Base-by-base conservation (phyloP, 1,139 yeast genomes). In the Kodamaea sp. region DNA sequence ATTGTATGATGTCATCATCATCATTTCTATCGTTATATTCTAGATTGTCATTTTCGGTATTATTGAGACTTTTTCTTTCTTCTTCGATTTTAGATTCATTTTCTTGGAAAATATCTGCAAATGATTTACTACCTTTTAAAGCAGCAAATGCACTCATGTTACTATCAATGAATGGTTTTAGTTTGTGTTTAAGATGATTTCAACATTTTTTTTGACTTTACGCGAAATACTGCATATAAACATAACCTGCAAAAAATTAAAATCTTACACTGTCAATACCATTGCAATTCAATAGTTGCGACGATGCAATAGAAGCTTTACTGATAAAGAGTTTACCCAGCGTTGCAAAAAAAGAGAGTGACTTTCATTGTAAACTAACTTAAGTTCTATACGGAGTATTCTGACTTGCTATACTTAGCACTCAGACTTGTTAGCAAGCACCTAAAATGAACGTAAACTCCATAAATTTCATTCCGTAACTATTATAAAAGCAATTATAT, bases 141-240 rank as follows among this genome's bases (percentile, higher is more conserved):
- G 79, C 79, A n/a, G 80, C 79, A 56, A 68, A 75, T 5, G 81
- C 81, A 60, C 80, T 75, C 73, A 75, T 52, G 23, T 15, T 20
- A 11, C 7, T 8, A 9, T 29, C 20, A 12, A 10, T 27, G 26
- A 10, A 8, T 8, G 26, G 11, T 8, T 7, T 8, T 15, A 6
- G 34, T 31, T 22, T 3, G 20, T 15, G 4, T 9, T 29, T 29
- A 4, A 29, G 31, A 30, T 10, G 32, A 30, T 15, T 8, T 8
- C 15, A 12, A 9, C 7, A 26, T 8, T 24, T 30, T 24, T 29
- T 29, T 10, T 29, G 11, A 20, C 3, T 15, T 4, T 3, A 15
- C 4, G 20, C 20, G 20, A 15, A n/a, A 15, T 15, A 15, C 20
- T 15, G 20, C 20, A 15, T 15, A 15, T 15, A 15, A 15, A 15